Evolutionary conservation across 352 stramenopile species (phyloP).

Genomic region (Saprolegnia diclina): DNA sequence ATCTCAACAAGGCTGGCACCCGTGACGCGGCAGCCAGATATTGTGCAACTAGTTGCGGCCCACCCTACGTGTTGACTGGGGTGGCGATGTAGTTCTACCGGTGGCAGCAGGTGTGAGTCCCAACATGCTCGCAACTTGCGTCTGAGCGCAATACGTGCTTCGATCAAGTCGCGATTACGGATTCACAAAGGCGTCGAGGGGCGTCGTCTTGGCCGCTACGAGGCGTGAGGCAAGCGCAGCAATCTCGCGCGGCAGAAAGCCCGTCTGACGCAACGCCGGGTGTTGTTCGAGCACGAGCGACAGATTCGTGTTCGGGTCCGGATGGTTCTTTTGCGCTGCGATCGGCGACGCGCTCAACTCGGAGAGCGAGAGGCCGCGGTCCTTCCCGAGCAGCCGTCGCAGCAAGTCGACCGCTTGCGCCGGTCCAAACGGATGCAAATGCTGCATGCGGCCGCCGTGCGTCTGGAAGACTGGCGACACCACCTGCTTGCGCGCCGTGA

Average conservation of each 20-base stretch:
- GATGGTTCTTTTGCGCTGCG: background rate
- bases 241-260: slow-evolving; percentile 14
- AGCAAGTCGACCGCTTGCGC: slow-evolving; percentile 17
- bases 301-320: slow-evolving; percentile 15
- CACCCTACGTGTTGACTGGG: too few relatives aligned
- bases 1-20: too few relatives aligned
- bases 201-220: background rate
- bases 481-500: slow-evolving; percentile 14
- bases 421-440: background rate
- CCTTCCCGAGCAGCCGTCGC: slow-evolving; percentile 13
- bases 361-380: background rate
- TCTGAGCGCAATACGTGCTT: too few relatives aligned
- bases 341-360: slow-evolving; percentile 10
- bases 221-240: slow-evolving; percentile 5
- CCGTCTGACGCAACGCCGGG: slow-evolving; percentile 6
- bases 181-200: slow-evolving; percentile 10
- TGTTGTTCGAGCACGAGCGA: slow-evolving; percentile 15
- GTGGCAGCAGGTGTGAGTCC: too few relatives aligned
- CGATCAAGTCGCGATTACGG: too few relatives aligned
- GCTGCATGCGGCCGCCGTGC: slow-evolving; percentile 7
- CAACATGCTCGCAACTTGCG: too few relatives aligned
- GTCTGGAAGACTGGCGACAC: slow-evolving; percentile 21
- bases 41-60: too few relatives aligned
- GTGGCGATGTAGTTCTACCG: too few relatives aligned
- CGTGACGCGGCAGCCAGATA: too few relatives aligned